Evolutionary conservation across 2,329 filamentous ascomycete genomes (phyloP).

Genomic region (Talaromyces sp.): DNA sequence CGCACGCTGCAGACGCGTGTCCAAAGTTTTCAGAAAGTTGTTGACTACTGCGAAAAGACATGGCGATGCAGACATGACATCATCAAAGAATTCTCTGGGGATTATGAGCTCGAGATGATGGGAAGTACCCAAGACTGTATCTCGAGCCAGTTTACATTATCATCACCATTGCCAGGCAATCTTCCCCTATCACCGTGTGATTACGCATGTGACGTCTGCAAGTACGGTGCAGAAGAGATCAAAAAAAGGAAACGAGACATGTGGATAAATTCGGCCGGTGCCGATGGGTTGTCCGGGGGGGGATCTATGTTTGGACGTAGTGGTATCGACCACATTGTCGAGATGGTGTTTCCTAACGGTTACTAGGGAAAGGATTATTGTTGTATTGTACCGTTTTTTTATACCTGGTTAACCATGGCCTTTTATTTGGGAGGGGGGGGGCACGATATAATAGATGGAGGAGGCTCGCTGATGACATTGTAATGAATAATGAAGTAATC

Average conservation of each 20-base stretch:
- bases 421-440: too few species aligned
- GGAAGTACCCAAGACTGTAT: conserved; percentile 18
- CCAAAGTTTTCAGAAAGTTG: conserved; percentile 63
- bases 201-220: conserved; percentile 75
- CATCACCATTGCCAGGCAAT: conserved; percentile 7
- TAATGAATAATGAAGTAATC: too few species aligned
- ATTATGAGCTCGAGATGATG: conserved; percentile 41
- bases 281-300: background rate
- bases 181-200: conserved; percentile 53
- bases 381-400: too few species aligned
- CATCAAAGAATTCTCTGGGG: conserved; percentile 75
- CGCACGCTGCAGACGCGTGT: conserved; percentile 44
- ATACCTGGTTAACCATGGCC: too few species aligned
- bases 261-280: background rate
- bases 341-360: background rate
- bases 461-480: too few species aligned
- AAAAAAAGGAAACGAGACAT: conserved; percentile 48
- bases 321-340: background rate
- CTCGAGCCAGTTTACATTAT: conserved; percentile 13
- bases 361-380: too few species aligned
- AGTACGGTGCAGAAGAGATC: conserved; percentile 56
- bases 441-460: too few species aligned
- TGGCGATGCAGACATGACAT: conserved; percentile 68
- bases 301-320: background rate
- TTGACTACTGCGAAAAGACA: conserved; percentile 77